phyloP scores from a whole-genome alignment of 2,329 filamentous ascomycete genomes.

The Onygenales sp. region DNA sequence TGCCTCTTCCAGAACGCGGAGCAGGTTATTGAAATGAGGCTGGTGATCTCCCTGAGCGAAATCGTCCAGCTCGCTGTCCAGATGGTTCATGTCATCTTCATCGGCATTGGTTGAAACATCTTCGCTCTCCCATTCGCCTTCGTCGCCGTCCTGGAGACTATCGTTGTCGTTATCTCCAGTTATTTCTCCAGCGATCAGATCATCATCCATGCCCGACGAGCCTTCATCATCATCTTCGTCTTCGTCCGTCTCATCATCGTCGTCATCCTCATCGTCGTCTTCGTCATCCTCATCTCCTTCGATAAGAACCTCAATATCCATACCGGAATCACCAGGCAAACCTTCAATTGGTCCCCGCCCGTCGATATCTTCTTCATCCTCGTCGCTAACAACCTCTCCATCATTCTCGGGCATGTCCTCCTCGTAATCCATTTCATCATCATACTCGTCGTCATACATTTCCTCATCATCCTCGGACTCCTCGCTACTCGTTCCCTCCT shows the following conservation, averaged over 20 bases:
- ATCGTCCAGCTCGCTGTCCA: conserved; percentile 33
- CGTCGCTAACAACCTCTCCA: conserved; percentile 81
- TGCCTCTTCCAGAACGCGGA: conserved; percentile 35
- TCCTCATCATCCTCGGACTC: conserved; percentile 66
- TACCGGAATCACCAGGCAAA: conserved; percentile 49
- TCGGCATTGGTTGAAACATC: conserved; percentile 37
- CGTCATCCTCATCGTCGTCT: conserved; percentile 54
- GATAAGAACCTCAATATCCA: conserved; percentile 83
- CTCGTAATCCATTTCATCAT: conserved; percentile 86
- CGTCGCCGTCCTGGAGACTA: conserved; percentile 37
- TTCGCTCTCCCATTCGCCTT: conserved; percentile 42
- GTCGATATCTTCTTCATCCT: conserved; percentile 70
- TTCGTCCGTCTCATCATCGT: conserved; percentile 47
- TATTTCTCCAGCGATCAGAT: conserved; percentile 45
- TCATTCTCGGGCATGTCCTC: conserved; percentile 71
- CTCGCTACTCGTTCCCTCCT: conserved; percentile 71
- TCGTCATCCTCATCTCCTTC: conserved; percentile 56
- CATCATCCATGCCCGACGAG: conserved; percentile 51
- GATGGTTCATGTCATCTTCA: conserved; percentile 34
- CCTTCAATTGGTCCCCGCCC: conserved; percentile 67
- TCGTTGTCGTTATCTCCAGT: conserved; percentile 47
- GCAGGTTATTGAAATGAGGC: conserved; percentile 36
- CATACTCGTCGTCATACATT: conserved; percentile 87
- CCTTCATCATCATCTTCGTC: conserved; percentile 47
- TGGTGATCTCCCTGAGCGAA: conserved; percentile 31